Percentiles rank a stretch among this genome's conserved stretches.
These are phyloP conservation scores for Aspergillus latus DNA, from an alignment of 2,329 filamentous ascomycete species.

Conservation along the genomic window DNA sequence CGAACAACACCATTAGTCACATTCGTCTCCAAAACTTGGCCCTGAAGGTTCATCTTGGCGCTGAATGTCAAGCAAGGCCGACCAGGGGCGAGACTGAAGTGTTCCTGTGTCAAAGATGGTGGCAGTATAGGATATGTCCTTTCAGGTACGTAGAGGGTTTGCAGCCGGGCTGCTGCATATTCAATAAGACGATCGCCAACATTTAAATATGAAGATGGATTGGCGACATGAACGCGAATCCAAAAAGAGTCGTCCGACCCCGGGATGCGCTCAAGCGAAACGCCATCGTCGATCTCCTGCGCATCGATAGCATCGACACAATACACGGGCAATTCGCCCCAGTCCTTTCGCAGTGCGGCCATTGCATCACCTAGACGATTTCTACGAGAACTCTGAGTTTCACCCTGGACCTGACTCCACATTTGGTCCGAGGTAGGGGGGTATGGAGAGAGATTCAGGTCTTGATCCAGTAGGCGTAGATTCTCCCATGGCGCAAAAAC, in stretches of 20 bases:
- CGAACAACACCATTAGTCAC: slow-evolving; percentile 54
- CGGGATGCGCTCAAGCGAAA: slow-evolving; percentile 56
- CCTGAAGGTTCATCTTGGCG: slow-evolving; percentile 53
- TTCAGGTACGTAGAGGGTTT: slow-evolving; percentile 57
- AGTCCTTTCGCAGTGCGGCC: slow-evolving; percentile 57
- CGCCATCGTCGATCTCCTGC: slow-evolving; percentile 62
- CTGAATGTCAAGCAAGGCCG: slow-evolving; percentile 64
- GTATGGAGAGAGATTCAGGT: slow-evolving; percentile 53
- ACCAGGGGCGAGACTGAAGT: slow-evolving; percentile 55
- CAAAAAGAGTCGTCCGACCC: slow-evolving; percentile 51
- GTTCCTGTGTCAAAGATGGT: slow-evolving; percentile 44
- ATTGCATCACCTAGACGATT: slow-evolving; percentile 53
- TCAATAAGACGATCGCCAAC: slow-evolving; percentile 53
- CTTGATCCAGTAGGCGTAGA: slow-evolving; percentile 51
- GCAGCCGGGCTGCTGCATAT: slow-evolving; percentile 55
- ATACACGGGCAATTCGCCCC: slow-evolving; percentile 57
- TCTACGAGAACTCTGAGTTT: background rate
- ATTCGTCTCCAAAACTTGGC: slow-evolving; percentile 55
- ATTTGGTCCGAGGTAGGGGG: slow-evolving; percentile 30
- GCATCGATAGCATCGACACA: slow-evolving; percentile 58
- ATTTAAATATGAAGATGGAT: slow-evolving; percentile 62
- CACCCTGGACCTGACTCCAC: slow-evolving; percentile 30
- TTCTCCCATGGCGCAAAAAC: slow-evolving; percentile 61
- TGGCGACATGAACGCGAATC: slow-evolving; percentile 64
- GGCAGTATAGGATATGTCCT: slow-evolving; percentile 59